Base-by-base conservation (phyloP, 2,329 filamentous ascomycete genomes). In the Fusarium albidum region DNA sequence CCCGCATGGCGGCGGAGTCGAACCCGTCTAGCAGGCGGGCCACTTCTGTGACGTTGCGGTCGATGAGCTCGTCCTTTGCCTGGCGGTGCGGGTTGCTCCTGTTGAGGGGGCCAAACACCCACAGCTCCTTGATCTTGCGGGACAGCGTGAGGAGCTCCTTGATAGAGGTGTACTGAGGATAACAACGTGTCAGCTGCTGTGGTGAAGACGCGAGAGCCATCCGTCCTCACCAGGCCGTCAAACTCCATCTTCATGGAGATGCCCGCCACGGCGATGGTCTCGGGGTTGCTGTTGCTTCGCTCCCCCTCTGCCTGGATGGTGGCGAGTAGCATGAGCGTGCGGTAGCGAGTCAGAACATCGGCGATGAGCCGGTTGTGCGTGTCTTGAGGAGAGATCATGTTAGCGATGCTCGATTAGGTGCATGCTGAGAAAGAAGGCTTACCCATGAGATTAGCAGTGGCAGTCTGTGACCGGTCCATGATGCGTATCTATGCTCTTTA, bases 211-310 rank as follows among this genome's bases (percentile, higher is more conserved):
- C n/a, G 12, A 26, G 29, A 18, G 31, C 11, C 7, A 27, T 14
- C 10, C 25, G 15, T 17, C 1, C 67, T 25, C 52, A 77, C 75
- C 13, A 79, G 63, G 4, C 74, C 74, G 49, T 79, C 75, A 42
- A 79, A 79, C 45, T 78, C 76, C 63, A 76, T 74, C 65, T 76
- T 75, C 69, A 78, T 77, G 31, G 75, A 74, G 26, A 79, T 73
- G 35, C 75, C 73, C 5, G 73, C 70, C 26, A 78, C 75, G 42
- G 76, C 73, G 51, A 77, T 74, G 55, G 73, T 69, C 45, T 77
- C 72, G 0, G 75, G 75, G 49, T 73, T 75, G 52, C 72, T 71
- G 49, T 71, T 74, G 55, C 69, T 70, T 29, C 69, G 67, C 49
- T 76, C 75, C 40, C 68, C 73, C 18, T 75, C 71, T 14, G 73